Conservation (phyloP, 345 rosid genomes). For the Eucalyptus curtisii region DNA sequence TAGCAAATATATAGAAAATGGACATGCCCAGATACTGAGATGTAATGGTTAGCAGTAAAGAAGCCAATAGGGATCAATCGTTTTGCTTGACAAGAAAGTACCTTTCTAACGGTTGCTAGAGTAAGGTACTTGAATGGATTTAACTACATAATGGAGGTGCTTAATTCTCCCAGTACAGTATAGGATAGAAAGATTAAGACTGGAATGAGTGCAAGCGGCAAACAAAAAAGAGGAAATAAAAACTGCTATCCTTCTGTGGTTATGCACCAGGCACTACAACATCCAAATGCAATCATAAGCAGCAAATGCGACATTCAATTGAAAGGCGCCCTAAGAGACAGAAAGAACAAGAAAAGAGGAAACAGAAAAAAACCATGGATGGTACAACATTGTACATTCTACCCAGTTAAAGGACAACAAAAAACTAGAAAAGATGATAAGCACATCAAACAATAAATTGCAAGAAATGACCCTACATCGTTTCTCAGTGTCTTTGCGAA, state of each 20-base stretch:
- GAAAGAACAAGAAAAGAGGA: neutral
- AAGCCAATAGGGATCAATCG: neutral
- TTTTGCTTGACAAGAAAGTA: neutral
- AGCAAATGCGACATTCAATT: neutral
- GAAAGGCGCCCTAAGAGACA: neutral
- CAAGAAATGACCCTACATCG: slow-evolving; percentile 40
- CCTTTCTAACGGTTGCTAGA: neutral
- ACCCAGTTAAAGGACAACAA: neutral
- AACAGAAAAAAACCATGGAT: neutral
- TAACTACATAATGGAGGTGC: neutral
- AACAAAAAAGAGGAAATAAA: neutral
- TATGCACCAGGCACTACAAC: neutral
- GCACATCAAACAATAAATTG: neutral
- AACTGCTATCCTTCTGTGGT: neutral
- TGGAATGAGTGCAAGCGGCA: neutral
- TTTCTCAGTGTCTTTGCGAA: slow-evolving; percentile 79
- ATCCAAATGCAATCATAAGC: neutral
- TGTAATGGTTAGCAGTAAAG: neutral
- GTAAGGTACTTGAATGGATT: neutral
- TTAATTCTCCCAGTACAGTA: neutral
- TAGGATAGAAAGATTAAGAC: neutral
- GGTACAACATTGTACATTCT: neutral
- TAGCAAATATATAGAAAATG: neutral
- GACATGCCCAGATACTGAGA: neutral
- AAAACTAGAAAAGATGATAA: neutral